These are phyloP conservation scores for Penicillium sp. DNA, from an alignment of 2,329 filamentous ascomycete species.

Conservation along the genomic window DNA sequence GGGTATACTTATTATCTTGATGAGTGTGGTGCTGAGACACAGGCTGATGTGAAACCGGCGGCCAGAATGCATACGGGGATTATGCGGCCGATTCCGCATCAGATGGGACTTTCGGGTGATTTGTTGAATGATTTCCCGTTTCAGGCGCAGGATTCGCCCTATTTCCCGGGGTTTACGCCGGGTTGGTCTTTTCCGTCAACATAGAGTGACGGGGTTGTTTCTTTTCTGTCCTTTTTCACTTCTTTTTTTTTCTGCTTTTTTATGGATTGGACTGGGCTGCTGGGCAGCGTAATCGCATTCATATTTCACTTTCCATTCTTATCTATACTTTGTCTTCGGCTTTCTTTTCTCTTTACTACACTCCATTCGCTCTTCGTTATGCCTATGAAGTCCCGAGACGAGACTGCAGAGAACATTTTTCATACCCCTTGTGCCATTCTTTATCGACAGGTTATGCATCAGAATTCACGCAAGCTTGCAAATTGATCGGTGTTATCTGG, in stretches of 20 bases:
- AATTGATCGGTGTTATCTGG: not conserved
- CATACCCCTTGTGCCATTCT: not conserved
- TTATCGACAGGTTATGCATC: not conserved
- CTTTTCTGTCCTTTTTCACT: not conserved
- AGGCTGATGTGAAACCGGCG: slow-evolving; percentile 17
- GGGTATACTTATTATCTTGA: slow-evolving; percentile 29
- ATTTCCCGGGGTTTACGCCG: slow-evolving; percentile 20
- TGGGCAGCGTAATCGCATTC: not conserved
- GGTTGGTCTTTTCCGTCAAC: slow-evolving; percentile 21
- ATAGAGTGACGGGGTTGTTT: not conserved
- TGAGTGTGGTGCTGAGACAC: slow-evolving; percentile 11
- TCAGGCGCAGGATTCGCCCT: slow-evolving; percentile 19
- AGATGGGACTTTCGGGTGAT: slow-evolving; percentile 23
- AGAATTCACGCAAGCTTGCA: not conserved
- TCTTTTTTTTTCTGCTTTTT: not conserved
- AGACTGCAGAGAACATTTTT: not conserved
- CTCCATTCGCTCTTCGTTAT: not conserved
- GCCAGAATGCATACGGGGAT: slow-evolving; percentile 14
- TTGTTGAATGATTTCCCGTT: slow-evolving; percentile 29
- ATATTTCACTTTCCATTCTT: not conserved
- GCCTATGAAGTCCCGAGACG: not conserved
- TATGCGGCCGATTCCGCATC: slow-evolving; percentile 14
- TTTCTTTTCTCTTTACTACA: not conserved
- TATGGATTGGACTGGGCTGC: not conserved
- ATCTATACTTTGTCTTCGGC: not conserved